phyloP scores from a whole-genome alignment of 1,284 basidiomycete genomes.

The Heterobasidion occidentale region DNA sequence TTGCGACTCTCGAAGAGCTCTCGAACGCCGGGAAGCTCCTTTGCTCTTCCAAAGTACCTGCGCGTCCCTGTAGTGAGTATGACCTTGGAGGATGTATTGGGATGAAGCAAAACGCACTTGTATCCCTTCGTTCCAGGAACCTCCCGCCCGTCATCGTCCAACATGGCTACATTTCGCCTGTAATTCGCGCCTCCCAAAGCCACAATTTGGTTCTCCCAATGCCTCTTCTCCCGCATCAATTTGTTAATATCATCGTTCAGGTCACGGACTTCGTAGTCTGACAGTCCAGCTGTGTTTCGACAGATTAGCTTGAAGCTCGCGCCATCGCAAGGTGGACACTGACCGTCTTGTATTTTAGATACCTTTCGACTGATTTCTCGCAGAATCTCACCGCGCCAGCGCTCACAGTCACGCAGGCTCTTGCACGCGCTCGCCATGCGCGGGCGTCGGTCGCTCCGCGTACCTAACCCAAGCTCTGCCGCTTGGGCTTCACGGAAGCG shows the following conservation, averaged over 20 bases:
- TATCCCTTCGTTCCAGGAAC: slow-evolving; percentile 97
- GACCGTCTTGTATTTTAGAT: slow-evolving; percentile 95
- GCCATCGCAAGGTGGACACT: slow-evolving; percentile 21
- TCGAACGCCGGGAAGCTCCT: slow-evolving; percentile 91
- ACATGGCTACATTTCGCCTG: slow-evolving; percentile 82
- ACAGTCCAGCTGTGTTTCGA: slow-evolving; percentile 64
- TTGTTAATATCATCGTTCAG: slow-evolving; percentile 99
- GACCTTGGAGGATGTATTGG: not conserved
- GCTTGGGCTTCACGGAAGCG: slow-evolving; percentile 97
- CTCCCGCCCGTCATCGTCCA: slow-evolving; percentile 91
- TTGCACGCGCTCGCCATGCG: slow-evolving; percentile 88
- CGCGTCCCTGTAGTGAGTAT: not conserved
- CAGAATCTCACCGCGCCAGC: slow-evolving; percentile 93
- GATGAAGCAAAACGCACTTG: slow-evolving; percentile 56
- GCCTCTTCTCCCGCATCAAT: slow-evolving; percentile 88
- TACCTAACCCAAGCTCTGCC: slow-evolving; percentile 86
- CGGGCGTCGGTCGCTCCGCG: slow-evolving; percentile 75
- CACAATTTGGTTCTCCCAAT: slow-evolving; percentile 98
- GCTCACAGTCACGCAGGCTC: slow-evolving; percentile 87
- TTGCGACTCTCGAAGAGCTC: slow-evolving; percentile 87
- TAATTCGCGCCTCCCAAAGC: slow-evolving; percentile 96
- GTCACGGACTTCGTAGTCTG: slow-evolving; percentile 95
- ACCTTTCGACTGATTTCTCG: slow-evolving; percentile 95
- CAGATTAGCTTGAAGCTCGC: slow-evolving; percentile 3
- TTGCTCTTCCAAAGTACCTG: slow-evolving; percentile 96